These are phyloP conservation scores for Stylonectria norvegica DNA, from an alignment of 2,329 filamentous ascomycete genomes.

Conservation along the genomic window DNA sequence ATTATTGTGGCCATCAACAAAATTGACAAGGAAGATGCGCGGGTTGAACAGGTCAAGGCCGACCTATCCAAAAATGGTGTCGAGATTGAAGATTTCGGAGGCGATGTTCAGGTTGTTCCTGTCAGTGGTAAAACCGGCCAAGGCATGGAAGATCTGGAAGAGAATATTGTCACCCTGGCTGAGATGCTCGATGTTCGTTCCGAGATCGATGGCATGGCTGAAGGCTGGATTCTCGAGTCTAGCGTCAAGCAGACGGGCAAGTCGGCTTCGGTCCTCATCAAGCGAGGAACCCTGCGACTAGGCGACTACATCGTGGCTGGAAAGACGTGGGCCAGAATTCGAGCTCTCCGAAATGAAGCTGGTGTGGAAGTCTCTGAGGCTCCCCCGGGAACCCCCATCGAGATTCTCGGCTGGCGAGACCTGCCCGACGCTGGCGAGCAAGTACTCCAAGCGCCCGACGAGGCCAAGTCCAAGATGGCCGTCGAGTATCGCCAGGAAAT, in stretches of 20 bases:
- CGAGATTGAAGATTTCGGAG: slow-evolving; percentile 91
- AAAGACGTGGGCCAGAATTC: slow-evolving; percentile 82
- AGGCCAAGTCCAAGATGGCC: slow-evolving; percentile 74
- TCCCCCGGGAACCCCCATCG: slow-evolving; percentile 82
- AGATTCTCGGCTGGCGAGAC: slow-evolving; percentile 91
- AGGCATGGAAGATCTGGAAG: slow-evolving; percentile 89
- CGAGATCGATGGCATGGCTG: slow-evolving; percentile 69
- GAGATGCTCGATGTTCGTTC: slow-evolving; percentile 90
- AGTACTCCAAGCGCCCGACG: slow-evolving; percentile 76
- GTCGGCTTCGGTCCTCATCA: slow-evolving; percentile 83
- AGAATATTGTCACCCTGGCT: slow-evolving; percentile 79
- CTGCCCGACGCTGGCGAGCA: slow-evolving; percentile 79
- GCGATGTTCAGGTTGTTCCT: slow-evolving; percentile 86
- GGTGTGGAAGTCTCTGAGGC: slow-evolving; percentile 70
- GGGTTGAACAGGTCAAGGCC: slow-evolving; percentile 79
- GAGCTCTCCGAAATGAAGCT: slow-evolving; percentile 79
- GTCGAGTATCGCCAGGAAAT: slow-evolving; percentile 73
- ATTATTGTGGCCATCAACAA: slow-evolving; percentile 99
- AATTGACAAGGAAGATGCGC: slow-evolving; percentile 81
- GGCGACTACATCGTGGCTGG: slow-evolving; percentile 88
- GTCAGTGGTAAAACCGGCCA: slow-evolving; percentile 92
- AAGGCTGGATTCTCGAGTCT: slow-evolving; percentile 93
- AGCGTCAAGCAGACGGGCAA: slow-evolving; percentile 82
- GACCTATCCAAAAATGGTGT: slow-evolving; percentile 81
- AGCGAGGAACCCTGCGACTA: slow-evolving; percentile 75